Base-by-base conservation (phyloP, 2,329 filamentous ascomycete genomes). In the Cytospora chrysosperma region DNA sequence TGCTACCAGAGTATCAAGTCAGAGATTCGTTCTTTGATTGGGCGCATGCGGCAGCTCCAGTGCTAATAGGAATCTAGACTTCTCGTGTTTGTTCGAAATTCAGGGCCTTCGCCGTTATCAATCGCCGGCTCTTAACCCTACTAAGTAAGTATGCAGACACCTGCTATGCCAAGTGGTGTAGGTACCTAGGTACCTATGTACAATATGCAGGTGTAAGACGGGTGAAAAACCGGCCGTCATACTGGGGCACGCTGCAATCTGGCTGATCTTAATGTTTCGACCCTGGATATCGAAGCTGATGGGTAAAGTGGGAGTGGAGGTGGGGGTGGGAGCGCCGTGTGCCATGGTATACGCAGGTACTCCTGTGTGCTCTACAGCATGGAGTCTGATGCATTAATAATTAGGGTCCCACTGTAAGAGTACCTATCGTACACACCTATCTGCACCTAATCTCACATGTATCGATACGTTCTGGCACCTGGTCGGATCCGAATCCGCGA, bases 221-320 rank as follows among this genome's bases (percentile, higher is more conserved):
- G 59, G 37, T 51, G 19, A 61, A 61, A 61, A 26, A 55, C 51
- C 51, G 37, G 53, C 59, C 59, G 59, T 21, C n/a, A 34, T 49
- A 47, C 2, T 13, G 43, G 37, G 17, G 15, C 37, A 17, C n/a
- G n/a, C n/a, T n/a, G n/a, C n/a, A 17, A 3, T 15, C 34, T 12
- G 12, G 13, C 7, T 15, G 28, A 30, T 30, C 28, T 30, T 30
- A 30, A 30, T 9, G 28, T 9, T n/a, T n/a, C n/a, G n/a, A n/a
- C n/a, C n/a, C n/a, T n/a, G n/a, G n/a, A 32, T 7, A 32, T 32
- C 30, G 4, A 32, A 32, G 30, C 30, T 32, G 30, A 32, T 32
- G 5, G 10, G 12, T 12, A 10, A 12, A 7, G 8, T 30, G 28
- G 28, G 9, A 30, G 28, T 30, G 28, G 30, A 32, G 12, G 30